Conservation (phyloP, 2,329 filamentous ascomycete genomes). For the Fusarium solani-melongenae region DNA sequence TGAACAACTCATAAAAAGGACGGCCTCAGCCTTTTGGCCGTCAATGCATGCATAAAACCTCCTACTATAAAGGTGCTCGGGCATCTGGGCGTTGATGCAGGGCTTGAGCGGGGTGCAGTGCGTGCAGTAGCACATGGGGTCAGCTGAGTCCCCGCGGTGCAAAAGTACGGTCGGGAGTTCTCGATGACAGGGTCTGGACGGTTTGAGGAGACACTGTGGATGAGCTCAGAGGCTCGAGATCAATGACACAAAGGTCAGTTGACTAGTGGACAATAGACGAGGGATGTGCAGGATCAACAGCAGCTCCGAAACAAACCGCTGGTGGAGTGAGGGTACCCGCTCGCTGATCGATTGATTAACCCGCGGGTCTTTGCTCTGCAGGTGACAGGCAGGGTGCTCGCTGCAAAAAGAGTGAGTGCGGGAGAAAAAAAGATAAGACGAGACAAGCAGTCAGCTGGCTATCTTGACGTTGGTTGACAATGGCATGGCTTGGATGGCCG, state of each 20-base stretch:
- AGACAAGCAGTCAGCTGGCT: not conserved
- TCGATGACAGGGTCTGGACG: not conserved
- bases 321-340: not conserved
- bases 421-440: not conserved
- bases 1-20: not conserved
- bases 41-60: conserved; percentile 18
- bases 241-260: not conserved
- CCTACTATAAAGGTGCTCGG: not conserved
- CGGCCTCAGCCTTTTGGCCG: conserved; percentile 1
- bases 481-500: not conserved
- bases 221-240: not conserved
- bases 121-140: not conserved
- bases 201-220: not conserved
- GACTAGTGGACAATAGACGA: not conserved
- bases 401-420: not conserved
- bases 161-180: not conserved
- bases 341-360: not conserved
- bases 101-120: not conserved
- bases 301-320: not conserved
- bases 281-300: not conserved
- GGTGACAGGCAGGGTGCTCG: not conserved
- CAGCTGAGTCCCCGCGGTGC: not conserved
- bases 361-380: not conserved
- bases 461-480: not conserved
- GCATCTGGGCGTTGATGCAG: not conserved